Percentiles rank a stretch among this genome's conserved stretches.
phyloP scores from a whole-genome alignment of 345 rosid genomes.

The Gossypium sturtianum region DNA sequence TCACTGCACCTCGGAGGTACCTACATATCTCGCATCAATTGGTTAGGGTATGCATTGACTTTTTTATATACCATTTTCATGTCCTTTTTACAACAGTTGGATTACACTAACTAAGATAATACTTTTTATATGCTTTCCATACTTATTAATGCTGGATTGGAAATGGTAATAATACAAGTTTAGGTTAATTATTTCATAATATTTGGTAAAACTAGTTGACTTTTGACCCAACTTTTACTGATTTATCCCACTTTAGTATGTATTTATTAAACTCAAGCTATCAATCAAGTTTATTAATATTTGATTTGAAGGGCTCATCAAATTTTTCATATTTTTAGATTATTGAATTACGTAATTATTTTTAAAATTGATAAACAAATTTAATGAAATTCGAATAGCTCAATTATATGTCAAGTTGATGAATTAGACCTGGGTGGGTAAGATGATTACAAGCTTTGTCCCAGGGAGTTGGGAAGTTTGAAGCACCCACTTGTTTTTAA shows the following conservation, averaged over 20 bases:
- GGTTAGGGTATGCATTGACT: neutral
- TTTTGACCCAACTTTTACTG: neutral
- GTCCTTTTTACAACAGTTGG: neutral
- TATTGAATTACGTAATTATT: no score
- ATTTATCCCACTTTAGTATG: neutral
- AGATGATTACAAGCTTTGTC: no score
- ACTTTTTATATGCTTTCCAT: neutral
- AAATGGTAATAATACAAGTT: neutral
- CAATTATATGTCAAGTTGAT: no score
- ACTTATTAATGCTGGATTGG: neutral
- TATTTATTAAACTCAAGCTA: no score
- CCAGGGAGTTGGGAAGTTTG: no score
- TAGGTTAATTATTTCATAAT: neutral
- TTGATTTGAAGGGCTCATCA: no score
- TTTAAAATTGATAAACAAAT: no score
- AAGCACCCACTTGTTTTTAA: neutral
- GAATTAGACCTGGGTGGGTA: no score
- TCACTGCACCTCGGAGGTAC: neutral
- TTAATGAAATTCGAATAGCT: no score
- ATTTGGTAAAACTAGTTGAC: neutral
- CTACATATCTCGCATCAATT: neutral
- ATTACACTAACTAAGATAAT: neutral
- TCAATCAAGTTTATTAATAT: no score
- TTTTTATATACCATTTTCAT: neutral
- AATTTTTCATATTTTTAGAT: no score